phyloP scores from a whole-genome alignment of 495 filamentous ascomycete genomes.

The Haplographium delicatum region DNA sequence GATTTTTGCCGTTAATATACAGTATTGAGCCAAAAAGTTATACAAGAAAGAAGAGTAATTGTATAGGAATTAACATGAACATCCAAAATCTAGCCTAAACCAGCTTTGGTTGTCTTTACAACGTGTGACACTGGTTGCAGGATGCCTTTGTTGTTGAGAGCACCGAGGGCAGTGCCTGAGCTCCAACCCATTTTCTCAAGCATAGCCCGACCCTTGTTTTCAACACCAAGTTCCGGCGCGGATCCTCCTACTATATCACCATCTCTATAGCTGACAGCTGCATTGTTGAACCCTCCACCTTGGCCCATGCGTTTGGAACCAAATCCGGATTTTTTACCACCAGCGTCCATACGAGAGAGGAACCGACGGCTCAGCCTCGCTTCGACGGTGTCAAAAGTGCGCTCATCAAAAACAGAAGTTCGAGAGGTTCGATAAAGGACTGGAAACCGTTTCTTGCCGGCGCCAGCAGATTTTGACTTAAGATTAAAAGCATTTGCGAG shows the following conservation, averaged over 20 bases:
- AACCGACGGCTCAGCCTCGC: constrained; percentile 43
- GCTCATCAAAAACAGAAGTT: constrained; percentile 50
- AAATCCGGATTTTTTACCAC: constrained; percentile 7
- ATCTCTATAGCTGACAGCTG: constrained; percentile 60
- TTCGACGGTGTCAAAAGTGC: constrained; percentile 36
- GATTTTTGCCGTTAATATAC: too few species aligned
- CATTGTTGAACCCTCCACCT: constrained; percentile 27
- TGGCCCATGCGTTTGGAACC: constrained; percentile 30
- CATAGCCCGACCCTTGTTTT: constrained; percentile 83
- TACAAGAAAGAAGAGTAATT: too few species aligned
- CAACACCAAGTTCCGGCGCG: constrained; percentile 76
- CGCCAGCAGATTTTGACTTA: constrained; percentile 80
- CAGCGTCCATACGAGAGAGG: constrained; percentile 31
- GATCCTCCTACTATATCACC: constrained; percentile 85
- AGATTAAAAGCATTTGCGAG: constrained; percentile 64
- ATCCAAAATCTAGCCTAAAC: constrained; percentile 59
- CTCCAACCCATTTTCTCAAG: constrained; percentile 98
- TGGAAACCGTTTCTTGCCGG: constrained; percentile 66
- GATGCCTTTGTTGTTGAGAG: constrained; percentile 80
- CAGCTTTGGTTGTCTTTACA: constrained; percentile 79
- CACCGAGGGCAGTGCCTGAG: constrained; percentile 80
- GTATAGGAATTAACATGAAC: neutral
- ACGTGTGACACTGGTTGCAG: constrained; percentile 80
- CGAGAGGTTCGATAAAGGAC: constrained; percentile 67
- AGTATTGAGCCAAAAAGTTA: too few species aligned